Conservation (phyloP, 257 asterid species). For the Petunia secreta region DNA sequence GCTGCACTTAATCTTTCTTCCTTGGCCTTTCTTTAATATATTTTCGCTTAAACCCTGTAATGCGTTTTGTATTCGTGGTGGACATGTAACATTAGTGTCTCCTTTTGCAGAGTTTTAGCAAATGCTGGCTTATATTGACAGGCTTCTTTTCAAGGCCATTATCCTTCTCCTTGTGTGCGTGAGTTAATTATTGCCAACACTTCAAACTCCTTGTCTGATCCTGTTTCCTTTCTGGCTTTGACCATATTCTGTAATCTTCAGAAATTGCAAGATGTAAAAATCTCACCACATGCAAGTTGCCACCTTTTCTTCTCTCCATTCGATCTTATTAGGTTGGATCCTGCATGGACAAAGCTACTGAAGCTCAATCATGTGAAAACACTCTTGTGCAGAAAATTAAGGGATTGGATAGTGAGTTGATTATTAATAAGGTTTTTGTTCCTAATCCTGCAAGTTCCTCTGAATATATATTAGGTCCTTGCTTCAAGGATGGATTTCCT, state of each 20-base stretch:
- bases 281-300: not conserved
- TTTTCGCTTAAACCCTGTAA: no score
- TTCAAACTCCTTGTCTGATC: no score
- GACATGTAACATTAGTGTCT: not conserved
- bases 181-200: no score
- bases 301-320: not conserved
- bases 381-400: not conserved
- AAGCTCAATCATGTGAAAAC: not conserved
- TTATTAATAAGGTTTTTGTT: constrained; percentile 11
- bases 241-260: not conserved
- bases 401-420: not conserved
- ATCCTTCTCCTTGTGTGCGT: no score
- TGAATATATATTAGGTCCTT: constrained; percentile 1
- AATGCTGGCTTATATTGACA: not conserved
- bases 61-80: no score
- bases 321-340: not conserved
- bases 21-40: no score
- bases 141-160: no score
- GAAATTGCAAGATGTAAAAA: not conserved
- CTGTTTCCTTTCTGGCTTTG: not conserved
- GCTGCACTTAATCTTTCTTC: no score
- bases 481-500: not conserved
- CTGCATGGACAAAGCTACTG: not conserved
- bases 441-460: not conserved
- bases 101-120: not conserved